Evolutionary conservation across 164 flowering plant species (phyloP).

Genomic region (Sedum album): DNA sequence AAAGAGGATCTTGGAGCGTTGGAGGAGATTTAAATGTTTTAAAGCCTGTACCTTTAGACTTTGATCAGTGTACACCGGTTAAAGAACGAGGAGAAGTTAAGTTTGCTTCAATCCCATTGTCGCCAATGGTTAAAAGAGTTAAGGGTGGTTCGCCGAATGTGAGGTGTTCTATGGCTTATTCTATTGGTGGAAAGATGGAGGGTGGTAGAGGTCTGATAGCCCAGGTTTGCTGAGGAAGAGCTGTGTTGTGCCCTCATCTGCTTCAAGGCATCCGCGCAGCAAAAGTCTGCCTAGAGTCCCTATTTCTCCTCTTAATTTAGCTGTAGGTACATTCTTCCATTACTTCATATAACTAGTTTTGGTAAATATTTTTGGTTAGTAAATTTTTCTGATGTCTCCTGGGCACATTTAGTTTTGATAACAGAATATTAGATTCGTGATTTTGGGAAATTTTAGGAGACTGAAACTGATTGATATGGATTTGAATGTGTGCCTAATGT

Average conservation of each 20-base stretch:
- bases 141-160: constrained; percentile 31
- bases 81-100: constrained; percentile 26
- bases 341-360: too few species aligned
- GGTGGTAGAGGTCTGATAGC: constrained; percentile 40
- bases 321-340: constrained; percentile 80
- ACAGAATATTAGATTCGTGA: too few species aligned
- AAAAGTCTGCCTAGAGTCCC: constrained; percentile 47
- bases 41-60: constrained; percentile 62
- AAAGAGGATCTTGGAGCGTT: constrained; percentile 75
- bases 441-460: too few species aligned
- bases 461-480: too few species aligned
- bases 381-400: too few species aligned
- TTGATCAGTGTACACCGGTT: constrained; percentile 63
- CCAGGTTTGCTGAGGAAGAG: constrained; percentile 54
- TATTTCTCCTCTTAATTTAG: constrained; percentile 45
- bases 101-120: constrained; percentile 17
- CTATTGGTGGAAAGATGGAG: constrained; percentile 44
- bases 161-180: constrained; percentile 42
- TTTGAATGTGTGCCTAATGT: neutral
- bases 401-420: too few species aligned
- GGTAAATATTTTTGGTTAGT: too few species aligned
- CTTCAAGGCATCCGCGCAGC: constrained; percentile 60
- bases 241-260: constrained; percentile 36
- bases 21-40: constrained; percentile 20
- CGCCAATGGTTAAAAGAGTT: constrained; percentile 28